Evolutionary conservation across 441 rosid genomes (phyloP), one percentile per base, ranked within the genome.

Genomic region (Croton setiger): DNA sequence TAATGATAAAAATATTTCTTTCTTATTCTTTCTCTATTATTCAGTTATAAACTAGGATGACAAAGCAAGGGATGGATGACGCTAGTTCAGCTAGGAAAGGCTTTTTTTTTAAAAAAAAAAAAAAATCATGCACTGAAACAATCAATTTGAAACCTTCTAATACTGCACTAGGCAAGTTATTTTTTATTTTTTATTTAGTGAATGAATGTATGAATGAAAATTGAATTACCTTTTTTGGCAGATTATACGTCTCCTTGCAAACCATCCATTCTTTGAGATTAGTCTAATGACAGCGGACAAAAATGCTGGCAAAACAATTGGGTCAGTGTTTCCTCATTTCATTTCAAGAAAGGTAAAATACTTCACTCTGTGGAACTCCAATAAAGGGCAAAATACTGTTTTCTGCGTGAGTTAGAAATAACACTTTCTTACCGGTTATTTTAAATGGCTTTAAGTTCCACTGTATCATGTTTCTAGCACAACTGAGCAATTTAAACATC

Each of bases 261-360:
- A 84, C 73, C 96, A 95, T 86, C 91, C 95, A 5, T 81, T 83
- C 72, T 90, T 90, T 31, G 80, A 84, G 47, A 82, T 95, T 72
- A 82, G 85, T 36, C 69, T 90, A 64, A 88, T 92, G 97, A 95
- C 98, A 64, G 98, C 99, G 36, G 99, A 94, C 76, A 90, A 96
- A 80, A 95, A 95, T 83, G 98, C 98, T 56, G 98, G 99, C 13
- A 93, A 92, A 72, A 75, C 96, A 37, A 87, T 94, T 73, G 91
- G 83, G 67, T 87, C 97, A 7, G 97, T 92, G 54, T 95, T 95
- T 82, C 91, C 96, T 60, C 97, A 95, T 67, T 83, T 90, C 59
- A 72, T 76, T 56, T 70, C 90, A 58, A 97, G 87, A 62, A 72
- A 78, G 79, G 98, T 95, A 85, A 65, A 70, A 71, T n/a, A 75